phyloP scores from a whole-genome alignment of 352 stramenopile species.

The Phytophthora pini region DNA sequence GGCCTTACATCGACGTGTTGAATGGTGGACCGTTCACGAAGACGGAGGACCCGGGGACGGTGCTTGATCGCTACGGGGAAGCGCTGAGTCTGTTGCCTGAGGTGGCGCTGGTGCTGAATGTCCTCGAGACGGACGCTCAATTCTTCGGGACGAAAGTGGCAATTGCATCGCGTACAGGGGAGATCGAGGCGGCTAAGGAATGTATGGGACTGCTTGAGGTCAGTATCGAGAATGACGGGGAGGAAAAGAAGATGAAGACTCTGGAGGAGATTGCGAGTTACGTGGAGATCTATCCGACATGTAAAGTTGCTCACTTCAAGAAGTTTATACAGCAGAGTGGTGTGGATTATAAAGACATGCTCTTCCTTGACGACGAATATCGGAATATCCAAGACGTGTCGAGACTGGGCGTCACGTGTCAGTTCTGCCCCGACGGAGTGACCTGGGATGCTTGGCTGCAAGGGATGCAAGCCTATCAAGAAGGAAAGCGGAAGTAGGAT shows the following conservation, averaged over 20 bases:
- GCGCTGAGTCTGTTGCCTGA: slow-evolving; percentile 77
- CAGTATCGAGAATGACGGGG: slow-evolving; percentile 10
- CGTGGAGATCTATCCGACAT: slow-evolving; percentile 79
- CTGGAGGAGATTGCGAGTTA: slow-evolving; percentile 64
- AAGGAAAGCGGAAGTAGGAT: slow-evolving; percentile 38
- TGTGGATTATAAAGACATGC: slow-evolving; percentile 93
- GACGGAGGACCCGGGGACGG: slow-evolving; percentile 51
- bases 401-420: slow-evolving; percentile 75
- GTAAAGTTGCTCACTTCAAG: slow-evolving; percentile 92
- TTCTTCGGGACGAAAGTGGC: slow-evolving; percentile 65
- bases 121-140: slow-evolving; percentile 68
- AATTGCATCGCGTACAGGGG: slow-evolving; percentile 68
- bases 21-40: slow-evolving; percentile 82
- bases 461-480: slow-evolving; percentile 70
- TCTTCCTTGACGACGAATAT: slow-evolving; percentile 96
- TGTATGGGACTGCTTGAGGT: slow-evolving; percentile 73
- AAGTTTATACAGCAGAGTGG: slow-evolving; percentile 84
- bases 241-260: slow-evolving; percentile 27
- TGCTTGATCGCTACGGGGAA: slow-evolving; percentile 69
- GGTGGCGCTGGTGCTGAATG: slow-evolving; percentile 60
- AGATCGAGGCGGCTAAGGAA: slow-evolving; percentile 74
- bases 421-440: slow-evolving; percentile 77
- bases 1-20: slow-evolving; percentile 77
- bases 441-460: slow-evolving; percentile 61
- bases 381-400: slow-evolving; percentile 78